Evolutionary conservation across 352 stramenopile species (phyloP).

Genomic region (Pythium oligandrum): DNA sequence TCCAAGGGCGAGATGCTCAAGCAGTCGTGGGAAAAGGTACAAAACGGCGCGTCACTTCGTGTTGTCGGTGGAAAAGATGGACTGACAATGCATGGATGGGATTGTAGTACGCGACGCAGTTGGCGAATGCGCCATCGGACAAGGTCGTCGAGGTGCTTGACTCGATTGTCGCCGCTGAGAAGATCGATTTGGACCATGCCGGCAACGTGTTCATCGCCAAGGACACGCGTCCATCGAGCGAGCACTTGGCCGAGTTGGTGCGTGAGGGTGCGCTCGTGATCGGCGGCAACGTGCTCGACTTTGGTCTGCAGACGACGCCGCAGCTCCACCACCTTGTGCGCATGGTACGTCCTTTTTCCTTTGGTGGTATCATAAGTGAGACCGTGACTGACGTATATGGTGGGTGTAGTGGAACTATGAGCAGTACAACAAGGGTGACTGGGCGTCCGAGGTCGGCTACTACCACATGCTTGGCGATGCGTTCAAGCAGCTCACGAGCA

Average conservation of each 20-base stretch:
- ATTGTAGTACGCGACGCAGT: constrained; percentile 59
- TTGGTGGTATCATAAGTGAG: background rate
- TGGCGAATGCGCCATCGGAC: constrained; percentile 76
- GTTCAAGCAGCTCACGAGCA: constrained; percentile 88
- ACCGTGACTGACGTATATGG: background rate
- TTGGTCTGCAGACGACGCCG: constrained; percentile 96
- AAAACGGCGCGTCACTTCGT: background rate
- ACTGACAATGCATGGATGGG: no score
- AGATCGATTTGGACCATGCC: constrained; percentile 78
- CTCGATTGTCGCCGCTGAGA: constrained; percentile 60
- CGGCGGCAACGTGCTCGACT: constrained; percentile 89
- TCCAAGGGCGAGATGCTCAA: constrained; percentile 91
- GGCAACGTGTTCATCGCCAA: constrained; percentile 87
- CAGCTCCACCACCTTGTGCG: constrained; percentile 97
- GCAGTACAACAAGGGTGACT: constrained; percentile 86
- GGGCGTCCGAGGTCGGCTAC: constrained; percentile 91
- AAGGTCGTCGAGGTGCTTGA: constrained; percentile 85
- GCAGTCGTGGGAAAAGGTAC: constrained; percentile 82
- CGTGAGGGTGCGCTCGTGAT: constrained; percentile 87
- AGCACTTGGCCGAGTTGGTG: constrained; percentile 84
- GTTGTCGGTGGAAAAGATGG: no score
- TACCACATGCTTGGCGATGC: constrained; percentile 92
- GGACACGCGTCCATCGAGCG: constrained; percentile 90
- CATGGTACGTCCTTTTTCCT: constrained; percentile 48
- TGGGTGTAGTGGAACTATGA: constrained; percentile 76